Evolutionary conservation across 1,139 yeast species (phyloP).

Genomic region (Hemisphaericaspora lyxosophila): DNA sequence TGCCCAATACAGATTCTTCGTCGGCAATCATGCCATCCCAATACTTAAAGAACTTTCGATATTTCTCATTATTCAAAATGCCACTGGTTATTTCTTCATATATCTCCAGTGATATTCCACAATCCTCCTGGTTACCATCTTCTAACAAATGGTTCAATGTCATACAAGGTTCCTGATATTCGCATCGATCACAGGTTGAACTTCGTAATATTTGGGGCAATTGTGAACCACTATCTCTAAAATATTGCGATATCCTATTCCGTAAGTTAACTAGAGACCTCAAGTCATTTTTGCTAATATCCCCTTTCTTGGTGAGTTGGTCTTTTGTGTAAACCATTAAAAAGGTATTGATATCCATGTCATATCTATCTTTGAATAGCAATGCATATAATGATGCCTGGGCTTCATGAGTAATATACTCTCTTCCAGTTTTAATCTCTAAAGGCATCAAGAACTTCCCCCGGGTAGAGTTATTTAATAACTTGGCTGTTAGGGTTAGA

Average conservation of each 20-base stretch:
- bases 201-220: constrained; percentile 62
- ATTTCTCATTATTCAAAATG: constrained; percentile 36
- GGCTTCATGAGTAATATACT: constrained; percentile 71
- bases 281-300: constrained; percentile 55
- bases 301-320: constrained; percentile 54
- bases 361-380: constrained; percentile 76
- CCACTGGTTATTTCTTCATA: constrained; percentile 54
- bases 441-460: constrained; percentile 65
- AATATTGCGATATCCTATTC: constrained; percentile 62
- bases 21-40: constrained; percentile 76
- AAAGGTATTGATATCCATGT: constrained; percentile 61
- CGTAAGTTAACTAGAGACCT: constrained; percentile 65
- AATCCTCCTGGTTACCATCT: constrained; percentile 49
- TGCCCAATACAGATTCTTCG: constrained; percentile 64
- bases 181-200: constrained; percentile 69
- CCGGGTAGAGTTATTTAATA: constrained; percentile 22
- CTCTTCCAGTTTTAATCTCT: constrained; percentile 85
- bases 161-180: constrained; percentile 63
- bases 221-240: constrained; percentile 49
- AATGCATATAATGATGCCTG: constrained; percentile 87
- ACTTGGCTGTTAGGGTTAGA: constrained; percentile 70
- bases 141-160: constrained; percentile 61
- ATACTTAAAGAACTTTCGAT: constrained; percentile 56
- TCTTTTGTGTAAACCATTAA: constrained; percentile 74
- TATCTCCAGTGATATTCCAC: constrained; percentile 47